Evolutionary conservation across 306 rosid species (phyloP).

Genomic region (Ormosia emarginata): DNA sequence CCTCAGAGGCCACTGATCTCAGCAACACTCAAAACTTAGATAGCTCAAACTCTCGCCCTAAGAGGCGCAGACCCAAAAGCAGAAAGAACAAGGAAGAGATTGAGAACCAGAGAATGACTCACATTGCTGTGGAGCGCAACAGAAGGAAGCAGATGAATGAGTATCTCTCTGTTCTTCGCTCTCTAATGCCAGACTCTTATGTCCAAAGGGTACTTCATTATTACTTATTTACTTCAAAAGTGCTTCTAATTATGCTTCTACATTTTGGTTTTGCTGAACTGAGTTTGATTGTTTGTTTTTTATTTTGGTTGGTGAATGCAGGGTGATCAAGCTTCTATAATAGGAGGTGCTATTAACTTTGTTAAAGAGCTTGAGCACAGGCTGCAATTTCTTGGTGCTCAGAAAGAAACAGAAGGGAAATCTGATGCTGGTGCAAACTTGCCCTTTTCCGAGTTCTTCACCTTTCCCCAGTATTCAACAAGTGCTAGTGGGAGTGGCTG

Average conservation of each 20-base stretch:
- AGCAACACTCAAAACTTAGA: slow-evolving; percentile 29
- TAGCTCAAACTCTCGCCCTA: slow-evolving; percentile 41
- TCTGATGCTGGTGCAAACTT: not conserved
- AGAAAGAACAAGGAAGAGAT: slow-evolving; percentile 82
- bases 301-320: slow-evolving; percentile 26
- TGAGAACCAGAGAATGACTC: slow-evolving; percentile 97
- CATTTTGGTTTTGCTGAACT: not conserved
- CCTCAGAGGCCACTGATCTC: slow-evolving; percentile 29
- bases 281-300: not conserved
- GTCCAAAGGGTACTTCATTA: slow-evolving; percentile 74
- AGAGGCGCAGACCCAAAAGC: slow-evolving; percentile 68
- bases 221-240: not conserved
- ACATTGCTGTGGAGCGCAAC: slow-evolving; percentile 93
- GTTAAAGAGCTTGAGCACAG: slow-evolving; percentile 89
- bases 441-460: slow-evolving; percentile 85
- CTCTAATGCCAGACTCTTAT: slow-evolving; percentile 87
- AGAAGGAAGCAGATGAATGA: slow-evolving; percentile 91
- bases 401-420: slow-evolving; percentile 24
- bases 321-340: slow-evolving; percentile 96
- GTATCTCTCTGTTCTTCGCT: slow-evolving; percentile 83
- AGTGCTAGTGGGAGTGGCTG: not conserved
- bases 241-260: not conserved
- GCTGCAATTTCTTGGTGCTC: slow-evolving; percentile 58
- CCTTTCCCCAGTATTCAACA: slow-evolving; percentile 78
- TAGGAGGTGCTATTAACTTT: slow-evolving; percentile 89